A percentile compares a stretch with the other conserved stretches of the same genome.
These are phyloP conservation scores for Pseudovirgaria hyperparasitica DNA, from an alignment of 2,329 filamentous ascomycete genomes.

Conservation along the genomic window DNA sequence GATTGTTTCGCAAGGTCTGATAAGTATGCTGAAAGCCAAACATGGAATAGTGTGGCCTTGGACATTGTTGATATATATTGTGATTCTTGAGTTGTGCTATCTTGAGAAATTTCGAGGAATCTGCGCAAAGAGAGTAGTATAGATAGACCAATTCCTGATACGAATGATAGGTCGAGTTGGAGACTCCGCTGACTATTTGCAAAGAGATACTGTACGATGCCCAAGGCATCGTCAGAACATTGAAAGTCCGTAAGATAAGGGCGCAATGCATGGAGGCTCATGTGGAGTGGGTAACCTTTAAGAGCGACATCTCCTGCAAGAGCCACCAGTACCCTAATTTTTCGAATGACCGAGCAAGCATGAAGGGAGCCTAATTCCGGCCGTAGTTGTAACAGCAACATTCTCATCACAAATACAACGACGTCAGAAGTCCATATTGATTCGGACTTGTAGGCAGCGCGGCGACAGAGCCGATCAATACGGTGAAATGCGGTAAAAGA, in stretches of 20 bases:
- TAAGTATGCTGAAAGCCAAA: conserved; percentile 65
- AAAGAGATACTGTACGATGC: conserved; percentile 75
- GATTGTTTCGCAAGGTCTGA: conserved; percentile 32
- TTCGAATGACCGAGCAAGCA: conserved; percentile 74
- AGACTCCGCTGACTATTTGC: conserved; percentile 55
- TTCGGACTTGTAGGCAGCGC: conserved; percentile 51
- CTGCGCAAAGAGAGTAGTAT: conserved; percentile 65
- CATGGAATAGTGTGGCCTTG: conserved; percentile 62
- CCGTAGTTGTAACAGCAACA: conserved; percentile 68
- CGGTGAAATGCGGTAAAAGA: conserved; percentile 64
- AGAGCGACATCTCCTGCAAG: conserved; percentile 63
- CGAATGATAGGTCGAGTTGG: conserved; percentile 53
- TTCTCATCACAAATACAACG: conserved; percentile 61
- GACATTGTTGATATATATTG: conserved; percentile 67
- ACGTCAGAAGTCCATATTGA: conserved; percentile 65
- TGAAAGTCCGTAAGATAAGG: conserved; percentile 70
- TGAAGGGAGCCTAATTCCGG: conserved; percentile 76
- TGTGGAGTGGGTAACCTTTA: conserved; percentile 73
- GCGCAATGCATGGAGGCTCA: conserved; percentile 71
- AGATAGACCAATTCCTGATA: conserved; percentile 68
- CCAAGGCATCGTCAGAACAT: conserved; percentile 82
- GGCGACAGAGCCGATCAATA: conserved; percentile 63
- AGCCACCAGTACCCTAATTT: conserved; percentile 68
- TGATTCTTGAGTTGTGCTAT: conserved; percentile 72
- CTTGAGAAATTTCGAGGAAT: conserved; percentile 62